Evolutionary conservation across 345 rosid species (phyloP), one percentile per base, ranked within the genome.

Genomic region (Clarkia xantiana): DNA sequence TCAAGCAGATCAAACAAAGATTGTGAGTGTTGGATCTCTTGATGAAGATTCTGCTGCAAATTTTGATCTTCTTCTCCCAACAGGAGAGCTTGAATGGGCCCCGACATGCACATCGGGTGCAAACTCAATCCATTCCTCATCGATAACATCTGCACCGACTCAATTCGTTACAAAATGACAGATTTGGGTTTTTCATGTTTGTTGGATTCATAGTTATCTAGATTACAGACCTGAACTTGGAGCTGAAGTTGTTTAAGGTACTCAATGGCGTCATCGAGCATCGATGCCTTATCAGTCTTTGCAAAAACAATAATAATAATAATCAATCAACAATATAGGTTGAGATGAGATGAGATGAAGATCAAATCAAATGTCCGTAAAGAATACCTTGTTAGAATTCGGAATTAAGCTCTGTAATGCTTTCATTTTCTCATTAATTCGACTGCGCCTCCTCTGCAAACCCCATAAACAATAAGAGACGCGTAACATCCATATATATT

Each of bases 371-470:
- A 41, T 2, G 5, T 3, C 12, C 23, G 11, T 14, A 22, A 47
- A 20, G 18, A 10, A 25, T 59, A 86, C 97, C 93, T 86, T 91
- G 52, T 86, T 91, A 42, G 98, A 86, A 57, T 91, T 86, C 2
- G 98, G 98, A 60, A 86, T 86, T 29, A 91, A 73, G 67, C 76
- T 84, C 38, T 91, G 98, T 50, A 91, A 75, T 8, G 98, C 96
- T 62, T 86, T 91, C 96, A 91, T 91, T 68, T 86, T 91, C 72
- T 86, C 98, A 62, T 91, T 91, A 51, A 91, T 91, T 75, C 87
- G 79, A 52, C 94, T 91, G 66, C 96, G 76, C 66, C 98, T 79
- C 60, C 93, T 81, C 98, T 91, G 71, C 60, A 23, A 51, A 12
- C 13, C 34, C 25, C 64, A 52, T 47, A 44, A n/a, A 44, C 4